phyloP scores from a whole-genome alignment of 1,284 basidiomycete genomes.

The Cryptococcus sp. region DNA sequence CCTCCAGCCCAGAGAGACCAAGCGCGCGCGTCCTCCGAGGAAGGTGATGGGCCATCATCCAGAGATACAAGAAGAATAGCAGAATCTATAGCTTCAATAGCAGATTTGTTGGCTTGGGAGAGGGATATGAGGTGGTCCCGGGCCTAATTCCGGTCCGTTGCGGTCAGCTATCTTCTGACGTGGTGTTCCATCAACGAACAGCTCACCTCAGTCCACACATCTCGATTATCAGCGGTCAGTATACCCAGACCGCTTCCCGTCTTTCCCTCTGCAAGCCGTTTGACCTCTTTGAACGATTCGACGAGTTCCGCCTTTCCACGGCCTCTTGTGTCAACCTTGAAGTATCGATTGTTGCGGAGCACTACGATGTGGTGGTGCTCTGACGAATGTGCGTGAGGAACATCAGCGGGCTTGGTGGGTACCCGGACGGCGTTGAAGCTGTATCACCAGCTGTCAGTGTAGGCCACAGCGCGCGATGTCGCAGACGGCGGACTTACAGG shows the following conservation, averaged over 20 bases:
- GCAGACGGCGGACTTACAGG: slow-evolving; percentile 61
- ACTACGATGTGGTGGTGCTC: slow-evolving; percentile 86
- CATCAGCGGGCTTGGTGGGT: slow-evolving; percentile 81
- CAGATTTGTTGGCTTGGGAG: slow-evolving; percentile 65
- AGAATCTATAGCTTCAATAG: slow-evolving; percentile 81
- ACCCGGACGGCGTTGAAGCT: slow-evolving; percentile 89
- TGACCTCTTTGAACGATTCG: slow-evolving; percentile 76
- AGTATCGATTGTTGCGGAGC: slow-evolving; percentile 88
- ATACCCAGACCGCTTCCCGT: slow-evolving; percentile 62
- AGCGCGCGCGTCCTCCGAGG: slow-evolving; percentile 67
- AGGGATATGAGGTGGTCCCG: slow-evolving; percentile 68
- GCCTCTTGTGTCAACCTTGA: slow-evolving; percentile 70
- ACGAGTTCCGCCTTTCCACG: slow-evolving; percentile 73
- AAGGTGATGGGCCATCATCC: slow-evolving; percentile 60
- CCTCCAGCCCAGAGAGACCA: slow-evolving; percentile 90
- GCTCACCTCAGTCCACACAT: slow-evolving; percentile 80
- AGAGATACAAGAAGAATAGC: slow-evolving; percentile 85
- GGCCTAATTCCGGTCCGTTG: slow-evolving; percentile 53
- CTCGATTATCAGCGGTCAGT: slow-evolving; percentile 85
- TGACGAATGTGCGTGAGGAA: slow-evolving; percentile 78
- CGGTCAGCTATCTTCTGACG: not conserved
- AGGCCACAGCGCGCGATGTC: slow-evolving; percentile 2
- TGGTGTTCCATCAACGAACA: not conserved
- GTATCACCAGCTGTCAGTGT: not conserved
- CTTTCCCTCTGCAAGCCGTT: slow-evolving; percentile 65